Evolutionary conservation across 139 green algal genomes (phyloP), one percentile per base, ranked within the genome.

Genomic region (Volvox reticuliferus): DNA sequence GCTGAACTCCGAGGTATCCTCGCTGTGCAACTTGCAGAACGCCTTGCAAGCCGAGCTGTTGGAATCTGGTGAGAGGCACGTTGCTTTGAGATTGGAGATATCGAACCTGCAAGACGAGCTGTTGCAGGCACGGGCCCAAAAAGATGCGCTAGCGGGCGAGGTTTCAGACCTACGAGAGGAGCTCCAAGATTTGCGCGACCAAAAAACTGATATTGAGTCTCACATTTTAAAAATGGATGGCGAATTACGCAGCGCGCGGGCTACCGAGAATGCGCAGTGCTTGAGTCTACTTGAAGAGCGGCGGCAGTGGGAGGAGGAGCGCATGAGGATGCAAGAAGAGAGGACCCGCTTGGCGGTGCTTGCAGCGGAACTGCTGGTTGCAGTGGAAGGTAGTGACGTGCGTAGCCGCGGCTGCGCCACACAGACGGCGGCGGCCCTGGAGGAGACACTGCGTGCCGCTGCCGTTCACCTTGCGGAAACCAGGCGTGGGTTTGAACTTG

Each of bases 1-100:
- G 24, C 83, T 88, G 83, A 19, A 37, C 36, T 36, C 24, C 14
- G 67, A 88, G 67, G 5, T 80, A 37, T 6, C 67, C 0, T 68
- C 67, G 3, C 13, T 80, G 14, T 20, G 26, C 17, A 17, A 28
- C 67, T 22, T 32, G 22, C 69, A 80, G 30, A 30, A 26, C 24
- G 18, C 35, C 1, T 68, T 88, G 67, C 83, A 88, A 37, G 36
- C 33, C 0, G 82, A 88, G 82, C 65, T 88, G 82, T 67, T 88
- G 22, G 33, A 79, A 14, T 32, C 65, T 65, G 82, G 82, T 12
- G 82, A 26, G 0, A 35, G 82, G 21, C 82, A 88, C n/a, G 63
- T 24, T 33, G 82, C 65, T 35, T 35, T 88, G 82, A 67, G 3
- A 67, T 62, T 67, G 33, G 63, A 79, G 30, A 35, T 65, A 14